Conservation (phyloP, 768 basidiomycete species). For the Boletus vinaceobasis region DNA sequence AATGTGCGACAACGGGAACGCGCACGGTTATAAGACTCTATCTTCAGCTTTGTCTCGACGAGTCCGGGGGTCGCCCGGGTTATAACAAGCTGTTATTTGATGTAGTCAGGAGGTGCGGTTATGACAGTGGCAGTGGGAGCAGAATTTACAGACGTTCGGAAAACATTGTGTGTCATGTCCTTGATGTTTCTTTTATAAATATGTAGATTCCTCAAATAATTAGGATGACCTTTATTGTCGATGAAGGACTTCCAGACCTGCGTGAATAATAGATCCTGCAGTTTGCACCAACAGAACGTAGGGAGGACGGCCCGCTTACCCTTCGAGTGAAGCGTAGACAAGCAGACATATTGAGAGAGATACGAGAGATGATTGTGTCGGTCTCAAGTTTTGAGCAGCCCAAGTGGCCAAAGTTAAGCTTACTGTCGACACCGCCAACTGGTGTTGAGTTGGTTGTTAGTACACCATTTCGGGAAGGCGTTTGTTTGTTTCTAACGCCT, state of each 20-base stretch:
- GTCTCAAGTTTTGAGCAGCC: too few species aligned
- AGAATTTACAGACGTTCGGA: constrained; percentile 55
- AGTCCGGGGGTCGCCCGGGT: constrained; percentile 66
- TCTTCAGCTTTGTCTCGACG: constrained; percentile 64
- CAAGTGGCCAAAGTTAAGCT: neutral
- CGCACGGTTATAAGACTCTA: constrained; percentile 74
- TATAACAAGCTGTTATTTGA: constrained; percentile 54
- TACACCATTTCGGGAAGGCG: constrained; percentile 9
- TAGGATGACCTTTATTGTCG: constrained; percentile 58
- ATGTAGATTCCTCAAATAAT: rapidly evolving
- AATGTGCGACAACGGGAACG: neutral
- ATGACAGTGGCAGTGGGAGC: neutral
- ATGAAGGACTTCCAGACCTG: constrained; percentile 81
- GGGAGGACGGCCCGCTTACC: constrained; percentile 32
- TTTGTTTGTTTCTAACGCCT: constrained; percentile 30
- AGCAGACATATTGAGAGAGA: constrained; percentile 46
- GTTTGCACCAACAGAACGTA: neutral
- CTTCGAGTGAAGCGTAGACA: constrained; percentile 69
- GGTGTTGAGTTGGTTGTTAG: neutral
- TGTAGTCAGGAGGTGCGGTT: neutral
- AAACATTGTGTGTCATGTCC: constrained; percentile 81
- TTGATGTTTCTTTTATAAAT: constrained; percentile 28
- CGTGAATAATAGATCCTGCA: neutral
- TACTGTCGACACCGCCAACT: neutral
- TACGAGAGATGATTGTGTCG: too few species aligned